Percentiles rank a stretch among this genome's conserved stretches.
Evolutionary conservation across 768 basidiomycete species (phyloP).

Genomic region (Termitomyces sp.): DNA sequence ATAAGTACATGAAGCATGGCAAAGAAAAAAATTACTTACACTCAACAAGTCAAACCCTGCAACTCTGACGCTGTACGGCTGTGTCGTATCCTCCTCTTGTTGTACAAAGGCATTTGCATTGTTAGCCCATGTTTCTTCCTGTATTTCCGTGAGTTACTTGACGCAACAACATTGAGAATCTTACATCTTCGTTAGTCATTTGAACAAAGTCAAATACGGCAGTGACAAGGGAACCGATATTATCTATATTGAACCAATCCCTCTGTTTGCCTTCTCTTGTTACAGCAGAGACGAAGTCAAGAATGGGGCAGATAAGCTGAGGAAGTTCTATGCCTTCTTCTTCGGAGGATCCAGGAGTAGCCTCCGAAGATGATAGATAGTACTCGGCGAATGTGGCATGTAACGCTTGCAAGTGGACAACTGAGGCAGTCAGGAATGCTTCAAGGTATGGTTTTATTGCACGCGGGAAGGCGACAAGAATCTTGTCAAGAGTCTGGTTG

Average conservation of each 20-base stretch:
- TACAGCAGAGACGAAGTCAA: conserved; percentile 73
- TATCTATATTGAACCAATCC: conserved; percentile 53
- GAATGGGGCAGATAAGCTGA: conserved; percentile 68
- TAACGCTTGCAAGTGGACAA: conserved; percentile 53
- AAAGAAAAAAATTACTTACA: conserved; percentile 30
- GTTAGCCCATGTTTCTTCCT: conserved; percentile 90
- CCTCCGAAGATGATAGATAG: conserved; percentile 52
- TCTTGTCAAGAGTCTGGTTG: conserved; percentile 67
- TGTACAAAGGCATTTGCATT: conserved; percentile 91
- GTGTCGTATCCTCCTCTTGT: conserved; percentile 91
- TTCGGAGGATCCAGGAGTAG: conserved; percentile 61
- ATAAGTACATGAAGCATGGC: conserved; percentile 5
- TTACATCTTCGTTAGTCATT: conserved; percentile 87
- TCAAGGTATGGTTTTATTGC: conserved; percentile 58
- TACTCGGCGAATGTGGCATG: conserved; percentile 56
- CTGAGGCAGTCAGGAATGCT: conserved; percentile 50
- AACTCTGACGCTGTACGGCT: conserved; percentile 74
- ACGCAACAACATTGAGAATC: conserved; percentile 16
- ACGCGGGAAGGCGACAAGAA: conserved; percentile 79
- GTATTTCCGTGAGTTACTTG: background rate
- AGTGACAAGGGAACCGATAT: conserved; percentile 44
- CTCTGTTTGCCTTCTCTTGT: conserved; percentile 59
- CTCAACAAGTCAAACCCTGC: conserved; percentile 80
- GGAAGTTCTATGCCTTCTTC: conserved; percentile 73
- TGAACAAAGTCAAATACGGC: conserved; percentile 67